These are phyloP conservation scores for Xylariales sp. DNA, from an alignment of 2,329 filamentous ascomycete species.

Conservation along the genomic window DNA sequence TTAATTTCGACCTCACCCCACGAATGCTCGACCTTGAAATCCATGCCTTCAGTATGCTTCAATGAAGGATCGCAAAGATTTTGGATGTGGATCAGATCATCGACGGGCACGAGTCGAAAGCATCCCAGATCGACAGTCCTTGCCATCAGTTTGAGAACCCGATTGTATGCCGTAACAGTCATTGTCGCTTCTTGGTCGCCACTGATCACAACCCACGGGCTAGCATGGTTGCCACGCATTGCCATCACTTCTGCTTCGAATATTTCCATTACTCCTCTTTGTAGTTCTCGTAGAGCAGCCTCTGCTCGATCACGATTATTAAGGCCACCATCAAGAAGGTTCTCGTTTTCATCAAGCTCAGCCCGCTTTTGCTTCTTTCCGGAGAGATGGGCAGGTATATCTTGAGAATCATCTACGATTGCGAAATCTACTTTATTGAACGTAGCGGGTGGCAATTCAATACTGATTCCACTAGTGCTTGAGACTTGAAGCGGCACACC, in stretches of 20 bases:
- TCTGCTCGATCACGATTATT: slow-evolving; percentile 83
- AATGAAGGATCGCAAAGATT: slow-evolving; percentile 75
- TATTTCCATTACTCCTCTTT: slow-evolving; percentile 64
- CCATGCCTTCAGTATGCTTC: slow-evolving; percentile 59
- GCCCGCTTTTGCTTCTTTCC: slow-evolving; percentile 50
- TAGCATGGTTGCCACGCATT: slow-evolving; percentile 50
- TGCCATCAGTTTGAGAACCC: slow-evolving; percentile 68
- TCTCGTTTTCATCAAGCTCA: slow-evolving; percentile 47
- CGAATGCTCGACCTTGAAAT: slow-evolving; percentile 64
- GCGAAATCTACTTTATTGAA: slow-evolving; percentile 52
- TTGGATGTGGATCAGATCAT: slow-evolving; percentile 70
- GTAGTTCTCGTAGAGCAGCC: slow-evolving; percentile 65
- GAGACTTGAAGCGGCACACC: slow-evolving; percentile 11
- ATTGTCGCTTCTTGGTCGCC: slow-evolving; percentile 63
- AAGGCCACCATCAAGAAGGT: slow-evolving; percentile 56
- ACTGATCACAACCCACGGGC: slow-evolving; percentile 48
- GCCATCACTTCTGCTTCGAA: slow-evolving; percentile 72
- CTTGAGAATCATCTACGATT: slow-evolving; percentile 40
- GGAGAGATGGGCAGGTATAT: slow-evolving; percentile 44
- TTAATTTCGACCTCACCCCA: slow-evolving; percentile 66
- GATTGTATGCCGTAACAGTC: slow-evolving; percentile 62
- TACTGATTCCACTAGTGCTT: slow-evolving; percentile 31
- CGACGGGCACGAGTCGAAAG: slow-evolving; percentile 67
- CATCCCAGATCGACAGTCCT: slow-evolving; percentile 67
- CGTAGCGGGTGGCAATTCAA: slow-evolving; percentile 39